Percentiles rank a stretch among this genome's conserved stretches.
phyloP scores from a whole-genome alignment of 2,329 filamentous ascomycete genomes.

The Botrytis byssoidea region DNA sequence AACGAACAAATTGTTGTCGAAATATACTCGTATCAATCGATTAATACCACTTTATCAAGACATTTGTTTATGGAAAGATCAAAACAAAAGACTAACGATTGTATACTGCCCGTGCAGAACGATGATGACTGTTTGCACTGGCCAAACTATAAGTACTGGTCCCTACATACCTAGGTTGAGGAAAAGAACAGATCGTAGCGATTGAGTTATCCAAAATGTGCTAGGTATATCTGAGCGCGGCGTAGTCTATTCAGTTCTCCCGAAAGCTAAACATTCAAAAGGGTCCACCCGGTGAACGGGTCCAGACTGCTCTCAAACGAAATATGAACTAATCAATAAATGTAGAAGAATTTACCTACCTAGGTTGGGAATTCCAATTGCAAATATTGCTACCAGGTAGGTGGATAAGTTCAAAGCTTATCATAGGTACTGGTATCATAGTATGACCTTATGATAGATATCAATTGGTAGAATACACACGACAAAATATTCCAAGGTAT shows the following conservation, averaged over 20 bases:
- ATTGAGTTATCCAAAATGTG: not conserved
- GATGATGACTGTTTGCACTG: not conserved
- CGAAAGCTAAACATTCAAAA: not conserved
- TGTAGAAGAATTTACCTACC: not conserved
- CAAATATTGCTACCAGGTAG: not conserved
- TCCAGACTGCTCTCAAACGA: not conserved
- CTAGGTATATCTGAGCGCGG: not conserved
- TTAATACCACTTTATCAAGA: not conserved
- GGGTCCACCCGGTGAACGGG: constrained; percentile 1
- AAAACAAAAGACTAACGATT: not conserved
- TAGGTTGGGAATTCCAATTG: not conserved
- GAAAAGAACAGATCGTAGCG: not conserved
- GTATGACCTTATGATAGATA: no score
- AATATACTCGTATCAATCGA: not conserved
- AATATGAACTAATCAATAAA: no score
- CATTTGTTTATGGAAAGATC: not conserved
- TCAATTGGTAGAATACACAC: not conserved
- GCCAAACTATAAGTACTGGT: not conserved
- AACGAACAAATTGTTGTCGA: not conserved
- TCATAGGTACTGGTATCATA: not conserved
- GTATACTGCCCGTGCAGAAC: not conserved
- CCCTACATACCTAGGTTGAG: not conserved
- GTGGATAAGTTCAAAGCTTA: not conserved
- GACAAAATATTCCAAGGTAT: not conserved
- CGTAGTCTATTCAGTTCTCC: not conserved